These are phyloP conservation scores for Sanghuangporus weigelae DNA, from an alignment of 1,284 basidiomycete genomes.

Conservation along the genomic window DNA sequence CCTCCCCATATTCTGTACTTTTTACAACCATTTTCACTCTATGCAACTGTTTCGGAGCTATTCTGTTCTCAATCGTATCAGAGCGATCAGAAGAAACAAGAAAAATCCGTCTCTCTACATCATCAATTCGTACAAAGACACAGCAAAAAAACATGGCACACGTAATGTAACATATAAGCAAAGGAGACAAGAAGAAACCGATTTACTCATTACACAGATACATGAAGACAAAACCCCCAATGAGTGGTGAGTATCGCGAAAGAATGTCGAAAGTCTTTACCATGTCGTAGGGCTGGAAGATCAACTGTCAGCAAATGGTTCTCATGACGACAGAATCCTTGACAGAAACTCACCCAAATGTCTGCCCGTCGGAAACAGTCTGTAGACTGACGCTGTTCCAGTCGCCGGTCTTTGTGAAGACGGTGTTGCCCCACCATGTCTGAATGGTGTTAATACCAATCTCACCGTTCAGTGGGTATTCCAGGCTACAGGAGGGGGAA, in stretches of 20 bases:
- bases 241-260: background rate
- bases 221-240: background rate
- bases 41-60: too few relatives aligned
- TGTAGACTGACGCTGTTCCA: conserved; percentile 20
- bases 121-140: too few relatives aligned
- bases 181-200: background rate
- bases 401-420: conserved; percentile 26
- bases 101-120: too few relatives aligned
- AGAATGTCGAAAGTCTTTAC: background rate
- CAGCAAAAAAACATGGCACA: background rate
- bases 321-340: background rate
- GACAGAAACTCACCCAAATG: conserved; percentile 14
- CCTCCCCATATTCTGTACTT: too few relatives aligned
- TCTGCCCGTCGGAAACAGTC: conserved; percentile 13
- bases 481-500: conserved; percentile 26
- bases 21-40: too few relatives aligned
- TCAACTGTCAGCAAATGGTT: background rate
- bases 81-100: too few relatives aligned
- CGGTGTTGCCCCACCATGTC: conserved; percentile 52
- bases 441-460: conserved; percentile 40
- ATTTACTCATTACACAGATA: background rate
- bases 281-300: conserved; percentile 11
- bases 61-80: too few relatives aligned
- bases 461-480: conserved; percentile 39
- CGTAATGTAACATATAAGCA: background rate